A percentile compares a stretch with the other conserved stretches of the same genome.
Conservation (phyloP, 768 basidiomycete genomes). For the Psilocybe subaeruginosa region DNA sequence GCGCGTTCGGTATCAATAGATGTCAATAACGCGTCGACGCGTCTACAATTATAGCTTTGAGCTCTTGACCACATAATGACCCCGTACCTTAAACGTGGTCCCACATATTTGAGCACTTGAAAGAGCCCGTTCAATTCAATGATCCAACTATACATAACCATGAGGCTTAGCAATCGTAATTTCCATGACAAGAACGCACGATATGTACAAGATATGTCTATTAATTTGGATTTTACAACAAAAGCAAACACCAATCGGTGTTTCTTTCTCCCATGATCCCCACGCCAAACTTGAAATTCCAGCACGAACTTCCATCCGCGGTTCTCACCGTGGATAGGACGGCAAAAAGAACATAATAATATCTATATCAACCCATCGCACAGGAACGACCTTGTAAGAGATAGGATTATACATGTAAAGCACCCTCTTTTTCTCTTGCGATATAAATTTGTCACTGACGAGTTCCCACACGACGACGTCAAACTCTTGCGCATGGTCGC, state of each 20-base stretch:
- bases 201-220: too few species aligned
- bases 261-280: slow-evolving; percentile 12
- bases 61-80: neutral
- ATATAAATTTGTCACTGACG: neutral
- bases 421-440: neutral
- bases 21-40: slow-evolving; percentile 12
- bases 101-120: neutral
- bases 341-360: neutral
- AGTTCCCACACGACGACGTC: neutral
- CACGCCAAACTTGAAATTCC: neutral
- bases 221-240: neutral
- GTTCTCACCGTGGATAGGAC: neutral
- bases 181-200: too few species aligned
- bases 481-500: neutral
- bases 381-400: neutral
- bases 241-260: neutral
- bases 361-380: neutral
- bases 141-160: neutral
- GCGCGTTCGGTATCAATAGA: neutral
- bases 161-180: neutral
- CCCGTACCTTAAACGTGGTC: neutral
- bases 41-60: neutral
- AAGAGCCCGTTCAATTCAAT: neutral
- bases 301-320: neutral
- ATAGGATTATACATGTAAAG: neutral